Base-by-base conservation (phyloP, 2,329 filamentous ascomycete genomes). In the Botrytis elliptica region DNA sequence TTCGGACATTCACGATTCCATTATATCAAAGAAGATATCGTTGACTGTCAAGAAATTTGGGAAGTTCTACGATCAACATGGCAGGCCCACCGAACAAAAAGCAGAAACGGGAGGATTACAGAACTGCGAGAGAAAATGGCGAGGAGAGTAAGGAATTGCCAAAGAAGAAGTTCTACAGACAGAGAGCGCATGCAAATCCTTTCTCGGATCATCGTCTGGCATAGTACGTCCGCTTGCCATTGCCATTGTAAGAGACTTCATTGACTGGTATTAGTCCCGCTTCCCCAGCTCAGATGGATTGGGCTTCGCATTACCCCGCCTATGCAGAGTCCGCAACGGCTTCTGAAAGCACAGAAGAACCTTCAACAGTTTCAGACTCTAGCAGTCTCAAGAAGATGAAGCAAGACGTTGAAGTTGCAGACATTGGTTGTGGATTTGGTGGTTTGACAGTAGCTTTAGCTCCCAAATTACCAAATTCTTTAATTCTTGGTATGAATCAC, bases 371-470 rank as follows among this genome's bases (percentile, higher is more conserved):
- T 33, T 46, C 18, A 46, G 74, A n/a, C 59, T 69, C 71, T 73
- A 72, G 59, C 42, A 62, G 22, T 12, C 36, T 74, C n/a, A 77
- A 29, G 69, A 76, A 72, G 69, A 83, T 92, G 75, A 85, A 84
- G 49, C 91, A 92, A 81, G 87, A 93, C 75, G 91, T 99, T 65
- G 94, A 98, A 81, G 90, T 99, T 64, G 94, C 95, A 77, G 96
- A 99, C 84, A 98, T 99, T 81, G 96, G 96, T 40, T 99, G 96
- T 82, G 96, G 96, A 8, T 99, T 97, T 82, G 96, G 96, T 65
- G 96, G 96, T 10, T 85, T 99, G 73, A 87, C 97, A 5, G 92
- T 98, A 76, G 95, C 94, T 9, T 87, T 99, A 65, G 91, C 93
- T 20, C 93, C 95, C 1, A 86, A 91, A 60, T 85, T 98, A 79